A percentile compares a stretch with the other conserved stretches of the same genome.
Conservation (phyloP, 164 flowering plant species). For the Paratinospora sagittata region DNA sequence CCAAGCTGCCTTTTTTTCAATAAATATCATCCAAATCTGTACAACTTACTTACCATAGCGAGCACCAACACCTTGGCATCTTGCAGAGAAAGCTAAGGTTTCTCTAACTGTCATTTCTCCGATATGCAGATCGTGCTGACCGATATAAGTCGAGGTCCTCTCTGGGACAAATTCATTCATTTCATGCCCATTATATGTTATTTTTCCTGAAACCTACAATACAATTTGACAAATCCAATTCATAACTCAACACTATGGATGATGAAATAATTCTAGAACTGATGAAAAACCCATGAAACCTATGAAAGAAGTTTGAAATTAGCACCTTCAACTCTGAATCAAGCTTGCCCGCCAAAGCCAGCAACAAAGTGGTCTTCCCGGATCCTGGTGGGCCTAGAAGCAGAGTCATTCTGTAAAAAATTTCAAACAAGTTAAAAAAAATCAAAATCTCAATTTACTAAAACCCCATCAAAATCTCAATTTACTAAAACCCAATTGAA, state of each 20-base stretch:
- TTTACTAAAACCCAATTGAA: background rate
- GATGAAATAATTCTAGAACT: background rate
- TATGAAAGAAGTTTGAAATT: background rate
- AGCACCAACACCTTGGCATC: slow-evolving; percentile 62
- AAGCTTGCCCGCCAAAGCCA: slow-evolving; percentile 48
- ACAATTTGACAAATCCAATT: background rate
- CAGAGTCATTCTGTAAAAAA: slow-evolving; percentile 26
- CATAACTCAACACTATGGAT: background rate
- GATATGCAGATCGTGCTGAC: slow-evolving; percentile 55
- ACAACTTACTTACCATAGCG: slow-evolving; percentile 34
- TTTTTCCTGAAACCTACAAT: slow-evolving; percentile 42
- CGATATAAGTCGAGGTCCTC: slow-evolving; percentile 56
- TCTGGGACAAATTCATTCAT: slow-evolving; percentile 69
- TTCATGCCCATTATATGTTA: slow-evolving; percentile 68
- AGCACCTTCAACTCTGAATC: slow-evolving; percentile 33
- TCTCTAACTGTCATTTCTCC: slow-evolving; percentile 63
- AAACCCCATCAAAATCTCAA: background rate
- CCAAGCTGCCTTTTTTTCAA: too few relatives aligned
- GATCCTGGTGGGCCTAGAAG: slow-evolving; percentile 51
- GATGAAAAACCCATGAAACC: too few relatives aligned
- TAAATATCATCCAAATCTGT: background rate
- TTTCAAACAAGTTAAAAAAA: background rate
- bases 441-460: background rate
- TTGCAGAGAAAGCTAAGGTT: slow-evolving; percentile 51
- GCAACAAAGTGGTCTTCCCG: slow-evolving; percentile 44